A percentile compares a stretch with the other conserved stretches of the same genome.
phyloP scores from a whole-genome alignment of 768 basidiomycete species.

The Leccinum subtestaceum region DNA sequence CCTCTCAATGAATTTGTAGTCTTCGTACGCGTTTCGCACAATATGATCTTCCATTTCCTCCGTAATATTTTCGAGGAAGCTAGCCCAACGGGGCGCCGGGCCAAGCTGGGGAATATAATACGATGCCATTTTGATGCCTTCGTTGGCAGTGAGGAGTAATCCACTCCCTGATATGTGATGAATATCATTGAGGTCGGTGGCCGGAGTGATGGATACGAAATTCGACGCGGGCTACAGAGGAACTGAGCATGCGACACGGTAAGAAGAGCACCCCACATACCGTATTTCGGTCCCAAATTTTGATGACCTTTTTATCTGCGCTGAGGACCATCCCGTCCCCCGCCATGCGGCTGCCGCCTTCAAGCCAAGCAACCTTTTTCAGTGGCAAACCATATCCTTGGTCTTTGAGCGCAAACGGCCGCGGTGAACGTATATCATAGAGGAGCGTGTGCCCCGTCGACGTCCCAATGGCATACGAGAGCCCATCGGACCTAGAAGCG shows the following conservation, averaged over 20 bases:
- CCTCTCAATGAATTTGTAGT: conserved; percentile 95
- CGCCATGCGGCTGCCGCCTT: conserved; percentile 79
- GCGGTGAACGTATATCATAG: conserved; percentile 87
- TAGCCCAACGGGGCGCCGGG: conserved; percentile 94
- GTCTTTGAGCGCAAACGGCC: conserved; percentile 86
- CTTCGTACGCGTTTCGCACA: conserved; percentile 79
- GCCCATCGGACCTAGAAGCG: conserved; percentile 79
- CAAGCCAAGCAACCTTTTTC: conserved; percentile 84
- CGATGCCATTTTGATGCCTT: conserved; percentile 92
- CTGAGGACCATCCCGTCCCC: conserved; percentile 87
- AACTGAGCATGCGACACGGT: conserved; percentile 2
- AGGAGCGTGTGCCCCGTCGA: conserved; percentile 92
- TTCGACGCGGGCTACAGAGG: conserved; percentile 68
- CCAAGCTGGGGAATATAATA: conserved; percentile 97
- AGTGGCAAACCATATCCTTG: conserved; percentile 95
- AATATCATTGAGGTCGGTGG: conserved; percentile 84
- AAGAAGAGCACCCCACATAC: conserved; percentile 42
- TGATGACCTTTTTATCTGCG: conserved; percentile 95
- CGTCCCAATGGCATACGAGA: conserved; percentile 93
- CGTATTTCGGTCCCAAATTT: conserved; percentile 89
- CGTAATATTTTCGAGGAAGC: conserved; percentile 97
- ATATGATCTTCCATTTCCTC: conserved; percentile 96
- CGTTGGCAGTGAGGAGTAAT: conserved; percentile 87
- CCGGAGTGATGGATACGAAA: conserved; percentile 90
- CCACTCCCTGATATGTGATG: conserved; percentile 90